These are phyloP conservation scores for Physcomitrellopsis africana DNA, from an alignment of 225 moss, liverwort and hornwort genomes.

Conservation along the genomic window DNA sequence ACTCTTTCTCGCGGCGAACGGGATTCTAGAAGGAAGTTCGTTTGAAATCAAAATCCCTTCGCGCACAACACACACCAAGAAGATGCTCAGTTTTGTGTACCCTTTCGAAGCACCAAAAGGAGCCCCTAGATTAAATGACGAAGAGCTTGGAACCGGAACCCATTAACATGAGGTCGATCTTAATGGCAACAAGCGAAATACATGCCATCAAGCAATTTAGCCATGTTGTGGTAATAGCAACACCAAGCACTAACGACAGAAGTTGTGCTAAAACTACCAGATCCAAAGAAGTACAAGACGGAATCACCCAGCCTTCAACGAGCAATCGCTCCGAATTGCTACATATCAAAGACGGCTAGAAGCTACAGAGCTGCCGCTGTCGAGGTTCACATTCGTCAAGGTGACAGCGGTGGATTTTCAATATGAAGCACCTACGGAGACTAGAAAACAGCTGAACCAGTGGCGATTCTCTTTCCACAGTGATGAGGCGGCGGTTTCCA, in stretches of 20 bases:
- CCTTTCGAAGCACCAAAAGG: background rate
- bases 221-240: constrained; percentile 15
- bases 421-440: constrained; percentile 15
- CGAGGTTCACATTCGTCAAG: constrained; percentile 31
- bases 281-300: no score
- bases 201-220: constrained; percentile 13
- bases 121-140: background rate
- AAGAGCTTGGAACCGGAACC: constrained; percentile 17
- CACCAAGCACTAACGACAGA: constrained; percentile 3
- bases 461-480: background rate
- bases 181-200: constrained; percentile 34
- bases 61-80: no score
- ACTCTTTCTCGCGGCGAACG: background rate
- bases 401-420: constrained; percentile 13
- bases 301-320: no score
- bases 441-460: no score
- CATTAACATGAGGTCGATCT: constrained; percentile 24
- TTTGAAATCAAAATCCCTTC: background rate
- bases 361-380: background rate
- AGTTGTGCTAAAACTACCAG: no score
- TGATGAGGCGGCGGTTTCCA: constrained; percentile 7
- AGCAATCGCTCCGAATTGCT: no score
- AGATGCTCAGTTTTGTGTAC: background rate
- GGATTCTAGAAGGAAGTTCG: background rate
- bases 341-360: no score